Evolutionary conservation across 306 rosid genomes (phyloP), one percentile per base, ranked within the genome.

Genomic region (Prunus davidiana): DNA sequence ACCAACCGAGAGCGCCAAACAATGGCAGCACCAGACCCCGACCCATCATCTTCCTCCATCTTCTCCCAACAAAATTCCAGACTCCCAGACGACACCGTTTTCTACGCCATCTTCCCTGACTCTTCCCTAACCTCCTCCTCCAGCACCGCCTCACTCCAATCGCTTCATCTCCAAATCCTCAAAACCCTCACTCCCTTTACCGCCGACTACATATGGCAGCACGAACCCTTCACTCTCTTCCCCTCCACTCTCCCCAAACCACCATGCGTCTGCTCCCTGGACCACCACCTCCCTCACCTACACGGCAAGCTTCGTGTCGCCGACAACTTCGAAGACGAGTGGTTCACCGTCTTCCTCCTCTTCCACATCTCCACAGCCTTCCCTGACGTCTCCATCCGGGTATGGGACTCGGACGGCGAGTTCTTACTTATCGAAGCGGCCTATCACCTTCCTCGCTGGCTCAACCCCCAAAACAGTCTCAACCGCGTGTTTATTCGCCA

Each of bases 401-500:
- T 89, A 10, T 95, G 99, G 99, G 99, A 95, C 82, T 82, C 96
- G 32, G 97, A 95, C 76, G 97, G 99, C 51, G 99, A 92, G 86
- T 92, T 95, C 77, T 79, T 95, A 32, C 99, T 95, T 78, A 89
- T 95, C 10, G 97, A 95, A 64, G 93, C 99, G 16, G 99, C 97
- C 57, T 91, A 89, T 76, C 97, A 95, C 80, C 91, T 92, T 75
- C 97, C 97, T 20, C 96, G 97, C n/a, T 95, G 99, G 99, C 84
- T 92, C 72, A 88, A 89, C 80, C 99, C 97, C 0, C 96, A 90
- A 16, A 88, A 80, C 74, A 81, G 97, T 78, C 66, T 49, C 72
- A 80, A 92, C 34, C 97, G 99, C 45, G 82, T 92, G 76, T 89
- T 95, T 79, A 64, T 95, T 81, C 93, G 94, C 74, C 61, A 75